Conservation (phyloP, 176 grass and related monocot species). For the Typha latifolia region DNA sequence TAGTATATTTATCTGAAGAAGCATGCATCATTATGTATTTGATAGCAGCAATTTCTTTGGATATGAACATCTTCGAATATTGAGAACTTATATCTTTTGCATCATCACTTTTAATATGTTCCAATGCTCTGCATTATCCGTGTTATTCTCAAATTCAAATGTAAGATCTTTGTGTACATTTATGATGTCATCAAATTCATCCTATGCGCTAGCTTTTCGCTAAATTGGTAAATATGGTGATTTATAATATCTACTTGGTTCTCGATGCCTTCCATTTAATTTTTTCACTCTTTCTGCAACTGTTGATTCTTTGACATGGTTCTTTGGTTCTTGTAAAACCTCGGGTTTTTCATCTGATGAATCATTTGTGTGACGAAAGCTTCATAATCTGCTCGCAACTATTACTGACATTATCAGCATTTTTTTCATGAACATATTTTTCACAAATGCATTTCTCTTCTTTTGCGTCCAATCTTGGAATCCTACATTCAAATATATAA, state of each 20-base stretch:
- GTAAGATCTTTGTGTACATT: background rate
- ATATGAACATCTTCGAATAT: background rate
- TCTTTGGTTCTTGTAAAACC: no score
- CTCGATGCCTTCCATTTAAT: background rate
- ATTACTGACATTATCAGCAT: no score
- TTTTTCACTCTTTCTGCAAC: background rate
- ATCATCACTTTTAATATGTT: background rate
- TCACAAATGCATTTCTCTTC: no score
- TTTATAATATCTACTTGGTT: background rate
- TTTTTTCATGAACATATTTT: no score
- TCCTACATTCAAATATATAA: no score
- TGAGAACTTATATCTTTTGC: background rate
- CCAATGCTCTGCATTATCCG: background rate
- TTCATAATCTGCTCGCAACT: no score
- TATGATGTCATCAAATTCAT: no score
- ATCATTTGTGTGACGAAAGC: no score
- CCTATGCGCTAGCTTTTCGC: background rate
- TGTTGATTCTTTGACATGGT: background rate
- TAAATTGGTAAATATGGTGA: background rate
- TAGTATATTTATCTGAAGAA: background rate
- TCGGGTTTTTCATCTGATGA: no score
- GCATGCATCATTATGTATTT: background rate
- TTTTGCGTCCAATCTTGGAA: no score
- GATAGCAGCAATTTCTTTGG: background rate
- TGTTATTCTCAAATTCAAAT: no score